Base-by-base conservation (phyloP, 2,329 filamentous ascomycete genomes). In the Sclerotinia spermophila region DNA sequence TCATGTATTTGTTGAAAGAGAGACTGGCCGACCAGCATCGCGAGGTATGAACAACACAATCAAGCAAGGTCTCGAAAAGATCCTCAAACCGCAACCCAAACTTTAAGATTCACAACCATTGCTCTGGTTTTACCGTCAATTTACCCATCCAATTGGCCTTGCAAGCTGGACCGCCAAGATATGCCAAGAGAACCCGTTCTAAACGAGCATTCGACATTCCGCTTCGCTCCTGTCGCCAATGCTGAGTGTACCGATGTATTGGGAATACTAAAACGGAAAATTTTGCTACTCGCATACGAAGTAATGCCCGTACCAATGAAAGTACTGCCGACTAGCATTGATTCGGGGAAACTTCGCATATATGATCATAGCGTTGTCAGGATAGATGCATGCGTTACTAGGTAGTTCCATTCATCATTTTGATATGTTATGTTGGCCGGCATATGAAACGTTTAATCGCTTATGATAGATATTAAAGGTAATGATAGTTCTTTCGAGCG, bases 1-100 rank as follows among this genome's bases (percentile, higher is more conserved):
- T 21, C 94, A 97, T 79, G 93, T 97, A 17, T 97, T 95, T 82
- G 92, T 96, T n/a, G 88, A 94, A 71, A 86, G 92, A 67, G 85
- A 85, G 51, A 91, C 87, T 24, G 88, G 90, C 74, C 86, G 89
- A 72, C 92, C 93, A n/a, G 86, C 84, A 35, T 80, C 83, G 40
- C 82, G 84, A 35, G 92, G 90, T 10, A 93, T 96, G 87, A 84
- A 83, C 60, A 77, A 82, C 11, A 82, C 81, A 66, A 81, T 93
- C 77, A 88, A 87, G 38, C 78, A 78, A 48, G 90, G 89, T 1
- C 81, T 93, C 69, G 83, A 87, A 79, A 86, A 83, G 73, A 81
- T 92, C 76, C 75, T 85, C 48, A 80, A 84, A 15, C 59, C 68
- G 8, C 73, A 74, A 72, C 74, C 76, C 5, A 79, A 79, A 68